Percentiles rank a stretch among this genome's conserved stretches.
phyloP scores from a whole-genome alignment of 352 stramenopile species.

The Pythium biforme region DNA sequence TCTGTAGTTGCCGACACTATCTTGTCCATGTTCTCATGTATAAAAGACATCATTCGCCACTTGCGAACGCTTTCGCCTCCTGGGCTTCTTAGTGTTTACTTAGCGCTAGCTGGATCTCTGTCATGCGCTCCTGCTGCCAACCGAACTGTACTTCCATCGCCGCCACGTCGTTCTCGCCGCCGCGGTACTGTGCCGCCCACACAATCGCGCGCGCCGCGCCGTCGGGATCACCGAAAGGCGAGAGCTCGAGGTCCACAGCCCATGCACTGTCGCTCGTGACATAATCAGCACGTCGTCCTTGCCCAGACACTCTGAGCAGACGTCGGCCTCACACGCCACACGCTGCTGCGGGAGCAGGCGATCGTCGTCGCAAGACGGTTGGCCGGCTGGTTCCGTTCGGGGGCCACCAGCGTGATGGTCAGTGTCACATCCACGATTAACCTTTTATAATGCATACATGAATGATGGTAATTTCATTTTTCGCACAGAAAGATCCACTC shows the following conservation, averaged over 20 bases:
- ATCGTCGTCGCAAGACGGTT: constrained; percentile 57
- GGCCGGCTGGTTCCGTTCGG: constrained; percentile 29
- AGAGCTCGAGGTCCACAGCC: constrained; percentile 45
- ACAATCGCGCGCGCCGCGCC: constrained; percentile 48
- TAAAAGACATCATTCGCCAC: too few species aligned
- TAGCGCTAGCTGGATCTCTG: constrained; percentile 1
- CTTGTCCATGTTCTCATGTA: too few species aligned
- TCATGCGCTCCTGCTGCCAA: constrained; percentile 4
- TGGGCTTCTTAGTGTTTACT: too few species aligned
- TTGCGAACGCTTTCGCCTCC: too few species aligned
- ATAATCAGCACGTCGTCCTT: constrained; percentile 54
- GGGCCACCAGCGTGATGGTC: too few species aligned
- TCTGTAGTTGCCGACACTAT: too few species aligned
- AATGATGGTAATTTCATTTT: too few species aligned
- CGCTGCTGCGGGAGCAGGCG: constrained; percentile 49
- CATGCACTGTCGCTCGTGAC: constrained; percentile 63
- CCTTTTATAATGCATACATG: too few species aligned
- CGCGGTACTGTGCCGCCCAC: constrained; percentile 51
- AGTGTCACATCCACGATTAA: too few species aligned
- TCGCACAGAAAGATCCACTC: too few species aligned
- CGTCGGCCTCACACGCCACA: constrained; percentile 56
- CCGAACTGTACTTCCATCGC: constrained; percentile 36
- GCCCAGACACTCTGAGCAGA: constrained; percentile 35
- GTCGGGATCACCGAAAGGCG: constrained; percentile 41
- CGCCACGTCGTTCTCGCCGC: constrained; percentile 59